Evolutionary conservation across 2,329 filamentous ascomycete species (phyloP).

Genomic region (Chalaropsis thielavioides): DNA sequence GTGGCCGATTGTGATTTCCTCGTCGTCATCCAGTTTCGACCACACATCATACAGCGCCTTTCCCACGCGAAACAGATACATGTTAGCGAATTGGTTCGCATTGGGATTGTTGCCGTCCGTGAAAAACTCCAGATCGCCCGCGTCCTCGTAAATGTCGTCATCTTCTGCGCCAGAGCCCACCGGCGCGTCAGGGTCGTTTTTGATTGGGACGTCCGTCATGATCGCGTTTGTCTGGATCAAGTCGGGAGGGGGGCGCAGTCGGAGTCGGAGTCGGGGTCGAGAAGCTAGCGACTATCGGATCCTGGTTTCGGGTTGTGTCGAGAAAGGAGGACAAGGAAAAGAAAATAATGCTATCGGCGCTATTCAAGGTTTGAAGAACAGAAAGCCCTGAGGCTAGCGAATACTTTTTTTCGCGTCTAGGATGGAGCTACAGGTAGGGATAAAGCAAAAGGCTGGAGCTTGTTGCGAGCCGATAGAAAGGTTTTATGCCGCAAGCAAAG

Average conservation of each 20-base stretch:
- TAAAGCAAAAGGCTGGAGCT: not conserved
- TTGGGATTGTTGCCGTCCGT: slow-evolving; percentile 27
- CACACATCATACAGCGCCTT: slow-evolving; percentile 70
- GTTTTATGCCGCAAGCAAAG: not conserved
- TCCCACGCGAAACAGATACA: slow-evolving; percentile 66
- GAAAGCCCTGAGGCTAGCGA: too few relatives aligned
- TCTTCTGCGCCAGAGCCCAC: slow-evolving; percentile 32
- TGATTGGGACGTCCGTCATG: slow-evolving; percentile 25
- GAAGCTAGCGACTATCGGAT: not conserved
- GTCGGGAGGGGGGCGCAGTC: too few relatives aligned
- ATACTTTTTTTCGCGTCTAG: not conserved
- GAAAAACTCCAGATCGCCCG: slow-evolving; percentile 43
- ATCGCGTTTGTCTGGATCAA: not conserved
- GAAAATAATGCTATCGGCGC: not conserved
- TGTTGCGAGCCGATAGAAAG: not conserved
- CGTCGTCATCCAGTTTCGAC: slow-evolving; percentile 58
- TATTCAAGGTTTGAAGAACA: too few relatives aligned
- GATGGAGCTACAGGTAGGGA: not conserved
- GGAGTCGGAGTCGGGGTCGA: too few relatives aligned
- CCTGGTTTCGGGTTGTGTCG: too few relatives aligned
- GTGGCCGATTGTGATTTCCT: slow-evolving; percentile 68
- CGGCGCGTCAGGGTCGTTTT: slow-evolving; percentile 35
- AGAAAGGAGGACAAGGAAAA: not conserved
- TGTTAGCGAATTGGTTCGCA: slow-evolving; percentile 23
- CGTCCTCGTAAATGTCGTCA: slow-evolving; percentile 52